These are phyloP conservation scores for Paratrypanosoma confusum DNA, from an alignment of 208 protist genomes.

Conservation along the genomic window DNA sequence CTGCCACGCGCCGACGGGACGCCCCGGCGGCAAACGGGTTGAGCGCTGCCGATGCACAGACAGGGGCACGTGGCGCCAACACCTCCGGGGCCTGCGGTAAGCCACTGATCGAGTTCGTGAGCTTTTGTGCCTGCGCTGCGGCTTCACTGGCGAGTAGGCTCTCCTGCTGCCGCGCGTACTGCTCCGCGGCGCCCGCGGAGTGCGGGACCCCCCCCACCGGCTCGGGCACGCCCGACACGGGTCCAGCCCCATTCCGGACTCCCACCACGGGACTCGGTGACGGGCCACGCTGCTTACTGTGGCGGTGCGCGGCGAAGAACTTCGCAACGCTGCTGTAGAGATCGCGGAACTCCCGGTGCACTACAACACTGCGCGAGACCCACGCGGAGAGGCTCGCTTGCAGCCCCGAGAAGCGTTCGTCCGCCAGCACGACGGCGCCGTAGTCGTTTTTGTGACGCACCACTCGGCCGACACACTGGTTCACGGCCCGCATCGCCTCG, in stretches of 20 bases:
- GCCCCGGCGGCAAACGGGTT: no score
- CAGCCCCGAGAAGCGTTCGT: slow-evolving; percentile 82
- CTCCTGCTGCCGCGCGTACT: slow-evolving; percentile 17
- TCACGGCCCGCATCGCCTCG: slow-evolving; percentile 93
- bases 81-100: no score
- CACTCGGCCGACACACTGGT: slow-evolving; percentile 95
- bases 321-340: slow-evolving; percentile 37
- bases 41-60: no score
- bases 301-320: slow-evolving; percentile 44
- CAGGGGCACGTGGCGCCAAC: no score
- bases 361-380: slow-evolving; percentile 26
- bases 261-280: no score
- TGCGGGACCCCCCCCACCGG: slow-evolving; percentile 3
- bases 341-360: slow-evolving; percentile 56
- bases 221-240: not conserved
- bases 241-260: no score
- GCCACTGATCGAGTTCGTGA: no score
- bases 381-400: slow-evolving; percentile 46
- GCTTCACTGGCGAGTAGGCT: slow-evolving; percentile 1
- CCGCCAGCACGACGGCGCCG: slow-evolving; percentile 91
- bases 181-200: slow-evolving; percentile 14
- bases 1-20: no score
- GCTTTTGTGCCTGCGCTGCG: slow-evolving; percentile 2
- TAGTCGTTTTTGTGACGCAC: slow-evolving; percentile 96
- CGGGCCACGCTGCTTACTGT: not conserved